Base-by-base conservation (phyloP, 305 asterid species). In the Andrographis paniculata region DNA sequence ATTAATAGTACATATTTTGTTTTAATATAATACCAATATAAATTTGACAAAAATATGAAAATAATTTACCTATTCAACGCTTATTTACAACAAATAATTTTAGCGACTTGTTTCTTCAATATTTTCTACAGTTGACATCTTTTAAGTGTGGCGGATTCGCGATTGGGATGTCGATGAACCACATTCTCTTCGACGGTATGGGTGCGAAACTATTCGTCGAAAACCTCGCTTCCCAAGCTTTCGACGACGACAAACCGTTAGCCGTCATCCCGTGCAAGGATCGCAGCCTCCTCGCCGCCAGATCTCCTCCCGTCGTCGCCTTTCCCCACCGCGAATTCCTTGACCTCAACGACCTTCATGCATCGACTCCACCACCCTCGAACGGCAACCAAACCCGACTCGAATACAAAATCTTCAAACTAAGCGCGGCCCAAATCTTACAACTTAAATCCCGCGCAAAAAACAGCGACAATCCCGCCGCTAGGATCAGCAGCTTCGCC, bases 141-240 rank as follows among this genome's bases (percentile, higher is more conserved):
- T 82, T 82, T 52, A 68, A 45, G 35, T 82, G 94, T 20, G 89
- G 94, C n/a, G 94, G 89, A 11, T 76, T 82, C 18, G 77, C 67
- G 5, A 40, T 82, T 56, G 89, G 81, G 4, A 6, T 69, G 40
- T 66, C 81, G 0, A 69, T 62, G 12, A 82, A 76, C 42, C 89
- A 82, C 53, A 59, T 39, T 46, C 42, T 67, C 3, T 45, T 82
- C 6, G 94, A 82, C 56, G 94, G 94, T 5, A 10, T 66, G 1
- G 65, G 86, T 60, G 80, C 76, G 64, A 74, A 69, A 17, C 37
- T 3, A 0, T 82, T 82, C 73, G 53, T 57, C 12, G 62, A 71
- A 40, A 82, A 82, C 59, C 63, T 82, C 0, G 94, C 84, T 1
- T 71, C 86, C 33, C 86, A 71, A 58, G 70, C 78, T 2, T 73